phyloP scores from a whole-genome alignment of 179 eudicot genomes.

The Carnegiea gigantea region DNA sequence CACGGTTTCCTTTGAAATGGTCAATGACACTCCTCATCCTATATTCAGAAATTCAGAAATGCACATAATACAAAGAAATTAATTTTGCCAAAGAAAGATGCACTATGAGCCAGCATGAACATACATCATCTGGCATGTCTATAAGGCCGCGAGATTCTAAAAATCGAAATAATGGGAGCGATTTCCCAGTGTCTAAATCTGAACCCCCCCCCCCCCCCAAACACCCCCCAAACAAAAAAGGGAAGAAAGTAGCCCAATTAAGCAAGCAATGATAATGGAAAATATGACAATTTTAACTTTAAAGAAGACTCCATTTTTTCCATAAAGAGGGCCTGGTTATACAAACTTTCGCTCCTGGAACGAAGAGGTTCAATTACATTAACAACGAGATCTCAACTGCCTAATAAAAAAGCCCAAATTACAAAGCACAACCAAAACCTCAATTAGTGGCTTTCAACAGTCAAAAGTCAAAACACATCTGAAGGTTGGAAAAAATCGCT shows the following conservation, averaged over 20 bases:
- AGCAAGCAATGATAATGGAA: no score
- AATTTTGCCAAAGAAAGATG: neutral
- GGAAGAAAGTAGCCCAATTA: no score
- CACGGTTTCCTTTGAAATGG: conserved; percentile 81
- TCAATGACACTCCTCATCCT: conserved; percentile 94
- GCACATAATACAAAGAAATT: neutral
- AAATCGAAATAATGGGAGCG: neutral
- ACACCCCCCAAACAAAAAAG: no score
- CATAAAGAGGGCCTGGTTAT: neutral
- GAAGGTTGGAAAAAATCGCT: neutral
- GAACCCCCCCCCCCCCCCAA: neutral
- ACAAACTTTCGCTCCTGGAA: neutral
- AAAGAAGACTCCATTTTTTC: no score
- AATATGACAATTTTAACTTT: no score
- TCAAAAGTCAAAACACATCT: conserved; percentile 1
- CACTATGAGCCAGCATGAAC: neutral
- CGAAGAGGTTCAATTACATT: neutral
- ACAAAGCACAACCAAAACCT: neutral
- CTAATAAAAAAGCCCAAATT: neutral
- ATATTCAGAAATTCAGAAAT: conserved; percentile 23
- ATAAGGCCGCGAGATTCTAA: conserved; percentile 6
- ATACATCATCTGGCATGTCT: neutral
- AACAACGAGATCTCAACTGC: neutral
- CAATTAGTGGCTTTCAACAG: neutral
- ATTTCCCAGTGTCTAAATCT: neutral